A percentile compares a stretch with the other conserved stretches of the same genome.
phyloP scores from a whole-genome alignment of 345 rosid species.

The Sonneratia caseolaris region DNA sequence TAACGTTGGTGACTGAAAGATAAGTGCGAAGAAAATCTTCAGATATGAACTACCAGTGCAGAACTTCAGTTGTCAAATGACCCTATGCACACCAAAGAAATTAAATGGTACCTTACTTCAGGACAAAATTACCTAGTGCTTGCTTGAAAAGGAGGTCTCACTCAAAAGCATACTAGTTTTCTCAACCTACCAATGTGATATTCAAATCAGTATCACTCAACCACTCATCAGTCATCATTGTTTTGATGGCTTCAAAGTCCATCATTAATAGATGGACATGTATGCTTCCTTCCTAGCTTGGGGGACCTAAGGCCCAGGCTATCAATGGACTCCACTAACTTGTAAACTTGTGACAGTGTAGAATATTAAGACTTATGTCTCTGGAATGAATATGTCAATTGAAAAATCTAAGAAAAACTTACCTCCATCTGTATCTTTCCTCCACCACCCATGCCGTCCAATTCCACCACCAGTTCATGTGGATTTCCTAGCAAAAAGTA shows the following conservation, averaged over 20 bases:
- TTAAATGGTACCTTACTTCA: neutral
- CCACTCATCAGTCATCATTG: neutral
- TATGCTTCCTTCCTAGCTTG: neutral
- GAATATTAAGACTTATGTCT: neutral
- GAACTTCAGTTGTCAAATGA: neutral
- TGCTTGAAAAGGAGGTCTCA: neutral
- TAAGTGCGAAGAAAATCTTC: neutral
- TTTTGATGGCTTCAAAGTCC: neutral
- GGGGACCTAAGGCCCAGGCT: neutral
- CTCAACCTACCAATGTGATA: neutral
- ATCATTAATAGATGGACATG: neutral
- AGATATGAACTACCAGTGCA: neutral
- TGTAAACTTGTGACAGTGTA: neutral
- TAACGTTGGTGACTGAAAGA: neutral
- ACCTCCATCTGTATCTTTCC: constrained; percentile 88
- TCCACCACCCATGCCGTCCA: constrained; percentile 98
- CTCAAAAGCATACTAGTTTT: neutral
- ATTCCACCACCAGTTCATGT: constrained; percentile 61
- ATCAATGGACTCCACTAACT: neutral
- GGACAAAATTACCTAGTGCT: neutral
- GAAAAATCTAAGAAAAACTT: constrained; percentile 11
- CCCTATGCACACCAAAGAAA: neutral
- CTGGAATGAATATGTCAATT: neutral
- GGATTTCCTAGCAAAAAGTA: constrained; percentile 42
- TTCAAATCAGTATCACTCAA: neutral